Conservation (phyloP, 441 rosid species). For the Croton laevigatus region DNA sequence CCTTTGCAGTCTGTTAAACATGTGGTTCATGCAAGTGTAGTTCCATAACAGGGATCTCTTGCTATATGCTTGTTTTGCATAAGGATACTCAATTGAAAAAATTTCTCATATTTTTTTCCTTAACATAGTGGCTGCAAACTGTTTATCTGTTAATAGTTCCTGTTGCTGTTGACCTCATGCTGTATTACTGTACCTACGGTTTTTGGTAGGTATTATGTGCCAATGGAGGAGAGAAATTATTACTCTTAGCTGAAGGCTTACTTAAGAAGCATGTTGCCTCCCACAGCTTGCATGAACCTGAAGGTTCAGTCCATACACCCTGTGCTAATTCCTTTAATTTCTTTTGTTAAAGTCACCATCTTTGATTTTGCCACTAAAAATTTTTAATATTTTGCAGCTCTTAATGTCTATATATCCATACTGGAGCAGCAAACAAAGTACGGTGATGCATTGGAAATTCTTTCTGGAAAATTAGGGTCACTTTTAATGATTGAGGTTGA, state of each 20-base stretch:
- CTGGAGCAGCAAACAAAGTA: conserved; percentile 88
- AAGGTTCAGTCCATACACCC: conserved; percentile 48
- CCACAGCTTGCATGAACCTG: conserved; percentile 97
- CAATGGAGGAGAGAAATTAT: conserved; percentile 81
- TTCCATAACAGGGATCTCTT: too few species aligned
- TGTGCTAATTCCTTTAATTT: neutral
- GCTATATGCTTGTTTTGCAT: neutral
- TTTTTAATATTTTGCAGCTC: conserved; percentile 54
- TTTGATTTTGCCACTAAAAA: conserved; percentile 17
- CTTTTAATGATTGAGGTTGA: conserved; percentile 89
- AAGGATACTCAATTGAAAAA: neutral
- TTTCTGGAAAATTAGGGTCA: conserved; percentile 84
- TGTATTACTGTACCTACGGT: conserved; percentile 18
- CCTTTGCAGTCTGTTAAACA: too few species aligned
- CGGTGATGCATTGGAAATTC: conserved; percentile 77
- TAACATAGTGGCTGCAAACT: neutral
- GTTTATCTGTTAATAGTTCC: neutral
- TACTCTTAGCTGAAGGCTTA: conserved; percentile 88
- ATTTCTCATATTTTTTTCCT: neutral
- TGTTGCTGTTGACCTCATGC: neutral
- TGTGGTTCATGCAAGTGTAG: too few species aligned
- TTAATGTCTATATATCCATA: conserved; percentile 83
- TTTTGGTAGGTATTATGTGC: conserved; percentile 74
- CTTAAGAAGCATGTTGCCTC: conserved; percentile 88
- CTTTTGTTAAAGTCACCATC: neutral